phyloP scores from a whole-genome alignment of 257 asterid species.

The Primulina tabacum region DNA sequence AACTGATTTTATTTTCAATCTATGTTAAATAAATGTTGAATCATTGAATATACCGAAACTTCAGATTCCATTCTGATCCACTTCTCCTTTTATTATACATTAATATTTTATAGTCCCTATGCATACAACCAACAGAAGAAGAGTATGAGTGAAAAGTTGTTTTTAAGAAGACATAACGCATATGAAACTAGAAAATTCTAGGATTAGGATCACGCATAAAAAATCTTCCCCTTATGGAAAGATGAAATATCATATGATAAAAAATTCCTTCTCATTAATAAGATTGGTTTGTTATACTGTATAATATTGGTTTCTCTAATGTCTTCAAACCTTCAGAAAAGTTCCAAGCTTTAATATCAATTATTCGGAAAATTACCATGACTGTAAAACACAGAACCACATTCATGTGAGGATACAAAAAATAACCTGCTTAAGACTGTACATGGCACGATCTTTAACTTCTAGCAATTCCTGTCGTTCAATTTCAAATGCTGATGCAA shows the following conservation, averaged over 20 bases:
- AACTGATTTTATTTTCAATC: not conserved
- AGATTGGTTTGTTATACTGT: no score
- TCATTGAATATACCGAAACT: not conserved
- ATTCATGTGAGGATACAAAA: conserved; percentile 11
- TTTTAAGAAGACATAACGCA: not conserved
- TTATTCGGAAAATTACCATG: conserved; percentile 4
- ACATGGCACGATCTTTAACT: conserved; percentile 77
- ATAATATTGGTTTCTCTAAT: not conserved
- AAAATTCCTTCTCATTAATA: not conserved
- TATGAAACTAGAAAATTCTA: not conserved
- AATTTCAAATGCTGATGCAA: conserved; percentile 82
- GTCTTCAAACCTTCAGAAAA: not conserved
- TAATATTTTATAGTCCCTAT: not conserved
- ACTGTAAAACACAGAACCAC: conserved; percentile 17
- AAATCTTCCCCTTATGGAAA: not conserved
- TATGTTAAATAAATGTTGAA: not conserved
- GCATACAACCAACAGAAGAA: not conserved
- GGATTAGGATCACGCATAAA: not conserved
- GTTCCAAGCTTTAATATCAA: not conserved
- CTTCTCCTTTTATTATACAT: not conserved
- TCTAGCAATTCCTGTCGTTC: conserved; percentile 68
- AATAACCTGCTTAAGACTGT: conserved; percentile 83
- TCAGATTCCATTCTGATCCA: not conserved
- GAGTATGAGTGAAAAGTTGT: not conserved
- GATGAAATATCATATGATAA: not conserved